Evolutionary conservation across 495 filamentous ascomycete species (phyloP).

Genomic region (Podospora pseudopauciseta): DNA sequence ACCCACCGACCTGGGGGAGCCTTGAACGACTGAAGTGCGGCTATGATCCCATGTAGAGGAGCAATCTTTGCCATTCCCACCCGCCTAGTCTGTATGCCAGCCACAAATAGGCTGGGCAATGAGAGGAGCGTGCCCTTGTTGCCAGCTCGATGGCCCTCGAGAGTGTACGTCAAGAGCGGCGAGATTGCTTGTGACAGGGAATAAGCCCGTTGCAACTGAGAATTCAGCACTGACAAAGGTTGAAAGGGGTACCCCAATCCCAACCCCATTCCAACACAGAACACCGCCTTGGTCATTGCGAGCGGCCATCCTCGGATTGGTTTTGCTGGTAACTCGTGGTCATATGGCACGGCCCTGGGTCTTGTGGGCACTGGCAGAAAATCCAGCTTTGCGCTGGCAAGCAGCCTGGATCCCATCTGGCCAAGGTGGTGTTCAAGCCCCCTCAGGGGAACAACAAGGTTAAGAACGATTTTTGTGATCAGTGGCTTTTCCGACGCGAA

Average conservation of each 20-base stretch:
- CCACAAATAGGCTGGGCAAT: not conserved
- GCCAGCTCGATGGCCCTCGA: slow-evolving; percentile 2
- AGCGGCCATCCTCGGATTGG: slow-evolving; percentile 8
- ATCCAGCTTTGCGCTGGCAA: slow-evolving; percentile 6
- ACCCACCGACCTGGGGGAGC: not conserved
- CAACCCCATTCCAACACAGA: not conserved
- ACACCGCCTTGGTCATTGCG: not conserved
- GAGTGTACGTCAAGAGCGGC: not conserved
- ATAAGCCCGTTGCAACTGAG: not conserved
- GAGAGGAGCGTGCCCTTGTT: slow-evolving; percentile 1
- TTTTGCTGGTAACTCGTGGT: slow-evolving; percentile 19
- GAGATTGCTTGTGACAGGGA: not conserved
- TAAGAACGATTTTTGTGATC: not conserved
- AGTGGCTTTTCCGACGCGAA: slow-evolving; percentile 10
- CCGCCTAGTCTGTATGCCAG: not conserved
- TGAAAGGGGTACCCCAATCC: not conserved
- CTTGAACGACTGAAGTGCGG: not conserved
- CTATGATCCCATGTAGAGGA: not conserved
- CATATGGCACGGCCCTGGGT: slow-evolving; percentile 9
- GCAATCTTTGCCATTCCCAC: not conserved
- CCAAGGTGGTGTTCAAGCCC: not conserved
- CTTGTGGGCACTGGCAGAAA: slow-evolving; percentile 8
- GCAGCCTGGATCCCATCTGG: not conserved
- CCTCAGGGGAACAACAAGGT: slow-evolving; percentile 5
- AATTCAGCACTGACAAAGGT: not conserved